Percentiles rank a stretch among this genome's conserved stretches.
Evolutionary conservation across 2,329 filamentous ascomycete species (phyloP).

Genomic region (Trichoderma guizhouense): DNA sequence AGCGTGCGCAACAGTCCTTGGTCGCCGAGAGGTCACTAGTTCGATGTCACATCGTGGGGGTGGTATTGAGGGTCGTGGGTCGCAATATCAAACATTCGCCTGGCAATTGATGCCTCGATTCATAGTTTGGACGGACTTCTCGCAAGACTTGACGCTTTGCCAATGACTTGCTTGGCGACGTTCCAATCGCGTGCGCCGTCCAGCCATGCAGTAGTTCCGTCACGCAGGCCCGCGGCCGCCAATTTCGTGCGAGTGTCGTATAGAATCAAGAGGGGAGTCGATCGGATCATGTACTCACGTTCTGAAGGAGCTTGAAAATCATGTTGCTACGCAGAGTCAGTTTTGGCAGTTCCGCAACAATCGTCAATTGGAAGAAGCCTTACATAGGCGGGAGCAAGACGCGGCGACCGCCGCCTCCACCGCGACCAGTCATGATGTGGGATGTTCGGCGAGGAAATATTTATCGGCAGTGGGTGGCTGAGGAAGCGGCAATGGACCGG

Average conservation of each 20-base stretch:
- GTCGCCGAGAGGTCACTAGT: neutral
- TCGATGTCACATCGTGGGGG: neutral
- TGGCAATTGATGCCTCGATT: neutral
- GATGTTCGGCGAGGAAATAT: neutral
- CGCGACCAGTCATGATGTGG: slow-evolving; percentile 55
- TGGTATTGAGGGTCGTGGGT: too few relatives aligned
- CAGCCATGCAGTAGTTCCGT: neutral
- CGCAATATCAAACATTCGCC: neutral
- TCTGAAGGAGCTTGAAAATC: slow-evolving; percentile 74
- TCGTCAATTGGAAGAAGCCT: slow-evolving; percentile 21
- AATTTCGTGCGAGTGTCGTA: neutral
- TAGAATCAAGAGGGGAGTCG: neutral
- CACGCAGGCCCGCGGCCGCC: neutral
- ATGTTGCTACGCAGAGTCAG: slow-evolving; percentile 41
- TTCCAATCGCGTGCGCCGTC: neutral
- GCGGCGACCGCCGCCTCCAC: slow-evolving; percentile 57
- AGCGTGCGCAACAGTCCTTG: neutral
- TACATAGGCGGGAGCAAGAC: slow-evolving; percentile 58
- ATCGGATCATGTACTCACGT: slow-evolving; percentile 32
- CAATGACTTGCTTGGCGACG: neutral
- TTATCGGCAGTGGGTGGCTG: neutral
- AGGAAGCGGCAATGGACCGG: neutral
- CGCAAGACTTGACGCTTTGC: neutral
- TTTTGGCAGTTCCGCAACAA: slow-evolving; percentile 8
- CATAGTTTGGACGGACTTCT: neutral